These are phyloP conservation scores for Zymoseptoria pseudotritici DNA, from an alignment of 2,329 filamentous ascomycete species.

Conservation along the genomic window DNA sequence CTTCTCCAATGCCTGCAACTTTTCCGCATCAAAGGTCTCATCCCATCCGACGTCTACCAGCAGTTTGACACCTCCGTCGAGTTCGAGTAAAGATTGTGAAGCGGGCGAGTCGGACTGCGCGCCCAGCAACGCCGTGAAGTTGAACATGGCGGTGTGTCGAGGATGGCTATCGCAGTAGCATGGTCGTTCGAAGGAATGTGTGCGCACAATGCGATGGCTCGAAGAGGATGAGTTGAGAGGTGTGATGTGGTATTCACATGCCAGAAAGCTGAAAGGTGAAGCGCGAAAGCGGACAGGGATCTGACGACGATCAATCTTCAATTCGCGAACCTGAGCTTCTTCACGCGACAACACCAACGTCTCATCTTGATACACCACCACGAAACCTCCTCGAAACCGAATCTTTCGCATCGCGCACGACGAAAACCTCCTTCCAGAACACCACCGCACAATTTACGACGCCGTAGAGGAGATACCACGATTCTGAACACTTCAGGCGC, in stretches of 20 bases:
- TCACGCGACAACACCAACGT: neutral
- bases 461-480: neutral
- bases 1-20: conserved; percentile 85
- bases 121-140: conserved; percentile 84
- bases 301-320: neutral
- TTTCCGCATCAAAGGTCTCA: conserved; percentile 73
- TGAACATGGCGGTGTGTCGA: conserved; percentile 65
- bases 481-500: neutral
- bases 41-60: conserved; percentile 96
- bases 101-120: conserved; percentile 80
- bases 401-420: neutral
- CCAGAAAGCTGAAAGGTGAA: neutral
- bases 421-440: neutral
- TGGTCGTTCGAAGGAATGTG: neutral
- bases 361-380: neutral
- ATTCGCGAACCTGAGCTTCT: neutral
- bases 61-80: conserved; percentile 93
- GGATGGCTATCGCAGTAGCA: conserved; percentile 1
- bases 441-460: neutral
- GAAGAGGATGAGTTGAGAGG: neutral
- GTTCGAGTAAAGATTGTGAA: conserved; percentile 90
- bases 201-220: neutral
- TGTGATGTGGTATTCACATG: neutral
- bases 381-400: neutral
- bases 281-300: neutral